Conservation (phyloP, 106 monocot species). For the Posidonia australis region DNA sequence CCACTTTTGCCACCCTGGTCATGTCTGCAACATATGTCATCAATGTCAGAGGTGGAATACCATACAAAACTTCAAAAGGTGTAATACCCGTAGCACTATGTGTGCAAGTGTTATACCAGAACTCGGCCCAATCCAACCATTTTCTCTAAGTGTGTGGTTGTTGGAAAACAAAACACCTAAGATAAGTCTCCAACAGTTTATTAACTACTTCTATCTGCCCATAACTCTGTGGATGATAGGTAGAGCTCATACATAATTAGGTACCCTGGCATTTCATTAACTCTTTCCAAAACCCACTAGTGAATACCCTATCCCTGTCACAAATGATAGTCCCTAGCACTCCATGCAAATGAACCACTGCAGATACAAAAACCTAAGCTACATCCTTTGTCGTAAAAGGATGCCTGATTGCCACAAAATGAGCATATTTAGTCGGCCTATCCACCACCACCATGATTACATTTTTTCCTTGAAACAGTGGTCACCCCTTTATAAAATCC, state of each 20-base stretch:
- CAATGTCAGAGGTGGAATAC: background rate
- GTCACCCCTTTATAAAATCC: constrained; percentile 9
- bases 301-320: no score
- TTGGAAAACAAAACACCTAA: no score
- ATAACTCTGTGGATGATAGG: no score
- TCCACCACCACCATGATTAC: constrained; percentile 5
- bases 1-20: background rate
- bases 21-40: background rate
- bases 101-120: no score
- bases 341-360: background rate
- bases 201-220: no score
- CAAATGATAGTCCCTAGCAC: background rate
- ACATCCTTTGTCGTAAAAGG: background rate
- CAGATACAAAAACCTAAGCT: background rate
- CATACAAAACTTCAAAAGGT: constrained; percentile 8
- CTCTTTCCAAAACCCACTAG: no score
- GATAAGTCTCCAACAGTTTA: background rate
- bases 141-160: no score
- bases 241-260: no score
- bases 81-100: background rate
- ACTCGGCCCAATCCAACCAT: no score
- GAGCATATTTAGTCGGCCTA: background rate
- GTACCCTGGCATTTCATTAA: no score
- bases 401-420: background rate
- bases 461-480: background rate